Evolutionary conservation across 176 grass and related monocot species (phyloP), one percentile per base, ranked within the genome.

Genomic region (Ensete glaucum): DNA sequence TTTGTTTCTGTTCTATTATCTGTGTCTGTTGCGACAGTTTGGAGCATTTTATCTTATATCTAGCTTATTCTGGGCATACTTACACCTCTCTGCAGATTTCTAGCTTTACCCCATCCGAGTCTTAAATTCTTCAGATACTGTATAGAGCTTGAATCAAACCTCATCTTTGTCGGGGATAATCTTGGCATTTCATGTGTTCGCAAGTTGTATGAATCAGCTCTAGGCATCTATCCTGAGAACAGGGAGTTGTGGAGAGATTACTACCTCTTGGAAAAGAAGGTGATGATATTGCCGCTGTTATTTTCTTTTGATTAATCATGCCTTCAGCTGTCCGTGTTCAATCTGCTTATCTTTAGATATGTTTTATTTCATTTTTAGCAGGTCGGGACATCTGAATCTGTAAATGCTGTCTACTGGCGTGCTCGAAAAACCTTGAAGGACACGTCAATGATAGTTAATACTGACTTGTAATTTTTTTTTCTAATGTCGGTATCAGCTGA

Each of bases 181-280:
- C 71, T 75, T 60, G 77, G 63, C 13, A 52, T 87, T 24, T 53
- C 48, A 53, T 76, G 77, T 78, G 84, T 79, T 1, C 82, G 80
- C 9, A 85, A 81, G 59, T 76, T 92, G 26, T 92, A 85, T 73
- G 87, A 87, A 50, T 83, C 84, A 52, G 82, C 80, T 59, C 21
- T 85, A n/a, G 59, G 57, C 74, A 43, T 83, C 10, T 81, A 89
- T 77, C 64, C 82, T 9, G 82, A 89, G 58, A 78, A 85, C 66
- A 92, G 70, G 53, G 70, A 85, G 25, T 26, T 92, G 9, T 89
- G 84, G 87, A 87, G 79, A 20, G 88, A 87, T 66, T 92, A 87
- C 82, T 92, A 89, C 78, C 54, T 50, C 24, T 77, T 92, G 73
- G 90, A 89, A 69, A 23, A 85, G 64, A 92, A 87, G 90, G 90